A percentile compares a stretch with the other conserved stretches of the same genome.
These are phyloP conservation scores for Penicillium digitatum DNA, from an alignment of 2,329 filamentous ascomycete genomes.

Conservation along the genomic window DNA sequence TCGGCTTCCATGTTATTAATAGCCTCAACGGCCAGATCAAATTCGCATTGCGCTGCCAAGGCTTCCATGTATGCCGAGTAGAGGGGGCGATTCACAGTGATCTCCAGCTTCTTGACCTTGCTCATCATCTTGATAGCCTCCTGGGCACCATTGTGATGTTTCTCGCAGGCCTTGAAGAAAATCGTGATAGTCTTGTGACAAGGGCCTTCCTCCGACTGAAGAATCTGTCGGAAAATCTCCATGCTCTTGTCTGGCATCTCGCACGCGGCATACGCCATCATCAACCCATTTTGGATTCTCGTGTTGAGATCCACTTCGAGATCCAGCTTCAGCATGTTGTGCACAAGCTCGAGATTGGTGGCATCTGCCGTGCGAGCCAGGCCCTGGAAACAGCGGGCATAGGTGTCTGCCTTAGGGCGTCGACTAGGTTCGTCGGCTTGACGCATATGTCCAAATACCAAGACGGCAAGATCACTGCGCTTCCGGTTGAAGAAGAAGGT, in stretches of 20 bases:
- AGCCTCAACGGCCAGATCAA: constrained; percentile 63
- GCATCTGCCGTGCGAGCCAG: constrained; percentile 59
- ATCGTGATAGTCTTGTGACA: constrained; percentile 75
- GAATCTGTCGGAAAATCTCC: constrained; percentile 79
- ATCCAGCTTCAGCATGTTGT: constrained; percentile 95
- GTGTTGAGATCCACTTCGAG: constrained; percentile 73
- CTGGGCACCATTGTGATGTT: constrained; percentile 42
- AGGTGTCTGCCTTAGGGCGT: constrained; percentile 69
- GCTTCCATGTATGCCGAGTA: constrained; percentile 75
- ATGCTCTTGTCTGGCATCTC: constrained; percentile 64
- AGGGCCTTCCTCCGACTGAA: constrained; percentile 78
- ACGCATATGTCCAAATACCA: constrained; percentile 94
- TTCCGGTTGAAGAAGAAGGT: constrained; percentile 71
- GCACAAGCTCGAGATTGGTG: constrained; percentile 68
- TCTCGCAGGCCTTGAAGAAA: constrained; percentile 74
- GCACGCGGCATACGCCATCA: constrained; percentile 75
- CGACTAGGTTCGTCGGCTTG: constrained; percentile 60
- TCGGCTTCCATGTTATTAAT: constrained; percentile 64
- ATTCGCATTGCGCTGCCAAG: constrained; percentile 66
- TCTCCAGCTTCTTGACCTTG: constrained; percentile 65
- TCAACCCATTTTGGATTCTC: constrained; percentile 73
- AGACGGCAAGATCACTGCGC: constrained; percentile 76
- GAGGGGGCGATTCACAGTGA: constrained; percentile 69
- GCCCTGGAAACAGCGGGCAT: constrained; percentile 72
- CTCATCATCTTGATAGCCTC: constrained; percentile 52